Evolutionary conservation across 2,329 filamentous ascomycete species (phyloP).

Genomic region (Stagonosporopsis chrysanthemi): DNA sequence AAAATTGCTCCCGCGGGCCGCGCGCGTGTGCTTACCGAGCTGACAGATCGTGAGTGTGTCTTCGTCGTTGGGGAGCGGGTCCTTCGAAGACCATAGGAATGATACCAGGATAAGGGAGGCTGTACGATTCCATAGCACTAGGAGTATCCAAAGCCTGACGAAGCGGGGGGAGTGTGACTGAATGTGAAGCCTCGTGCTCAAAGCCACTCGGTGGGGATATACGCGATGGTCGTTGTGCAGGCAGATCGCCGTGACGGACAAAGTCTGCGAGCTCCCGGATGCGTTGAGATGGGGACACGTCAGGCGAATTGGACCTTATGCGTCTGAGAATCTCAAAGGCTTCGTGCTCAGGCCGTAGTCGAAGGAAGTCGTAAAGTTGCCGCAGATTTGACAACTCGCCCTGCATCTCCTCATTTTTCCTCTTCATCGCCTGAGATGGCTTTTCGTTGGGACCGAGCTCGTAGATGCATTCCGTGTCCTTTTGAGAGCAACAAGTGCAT

Average conservation of each 20-base stretch:
- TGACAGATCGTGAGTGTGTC: slow-evolving; percentile 35
- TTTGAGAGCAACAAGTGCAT: slow-evolving; percentile 44
- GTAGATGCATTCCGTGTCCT: slow-evolving; percentile 43
- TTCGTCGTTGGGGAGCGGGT: slow-evolving; percentile 34
- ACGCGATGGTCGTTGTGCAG: slow-evolving; percentile 12
- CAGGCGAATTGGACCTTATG: slow-evolving; percentile 32
- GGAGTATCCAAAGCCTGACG: slow-evolving; percentile 38
- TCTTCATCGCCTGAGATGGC: slow-evolving; percentile 47
- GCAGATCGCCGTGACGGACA: slow-evolving; percentile 30
- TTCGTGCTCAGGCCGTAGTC: slow-evolving; percentile 40
- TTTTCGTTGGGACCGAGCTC: slow-evolving; percentile 47
- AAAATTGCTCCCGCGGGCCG: slow-evolving; percentile 26
- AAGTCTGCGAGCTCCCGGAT: slow-evolving; percentile 40
- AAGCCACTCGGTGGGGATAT: slow-evolving; percentile 2
- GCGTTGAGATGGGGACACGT: slow-evolving; percentile 29
- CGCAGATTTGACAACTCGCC: slow-evolving; percentile 43
- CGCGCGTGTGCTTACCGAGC: slow-evolving; percentile 34
- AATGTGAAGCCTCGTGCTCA: slow-evolving; percentile 15
- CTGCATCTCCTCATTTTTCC: slow-evolving; percentile 48
- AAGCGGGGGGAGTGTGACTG: slow-evolving; percentile 39
- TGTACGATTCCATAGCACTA: slow-evolving; percentile 21
- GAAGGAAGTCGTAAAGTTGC: slow-evolving; percentile 43
- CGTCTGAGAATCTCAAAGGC: slow-evolving; percentile 38
- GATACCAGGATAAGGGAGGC: slow-evolving; percentile 28
- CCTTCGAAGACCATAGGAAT: slow-evolving; percentile 28